Conservation (phyloP, 2,329 filamentous ascomycete genomes). For the Leptodontidium sp. region DNA sequence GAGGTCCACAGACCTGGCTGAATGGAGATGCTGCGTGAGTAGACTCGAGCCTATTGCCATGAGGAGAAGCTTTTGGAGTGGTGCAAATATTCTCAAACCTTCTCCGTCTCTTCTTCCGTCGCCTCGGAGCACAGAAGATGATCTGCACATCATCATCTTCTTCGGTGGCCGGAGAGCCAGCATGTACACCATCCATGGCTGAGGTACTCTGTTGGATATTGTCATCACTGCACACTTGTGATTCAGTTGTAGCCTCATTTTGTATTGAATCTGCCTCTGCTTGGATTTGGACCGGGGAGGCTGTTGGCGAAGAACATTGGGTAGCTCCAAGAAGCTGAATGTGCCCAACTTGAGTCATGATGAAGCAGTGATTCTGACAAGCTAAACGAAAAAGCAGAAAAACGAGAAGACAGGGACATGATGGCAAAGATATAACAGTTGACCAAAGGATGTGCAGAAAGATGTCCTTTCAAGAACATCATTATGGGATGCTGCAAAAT, state of each 20-base stretch:
- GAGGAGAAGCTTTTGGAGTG: not conserved
- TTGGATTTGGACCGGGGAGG: conserved; percentile 1
- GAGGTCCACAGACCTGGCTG: not conserved
- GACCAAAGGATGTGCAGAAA: conserved; percentile 9
- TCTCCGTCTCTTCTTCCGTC: conserved; percentile 49
- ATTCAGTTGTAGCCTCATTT: not conserved
- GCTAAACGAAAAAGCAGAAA: conserved; percentile 22
- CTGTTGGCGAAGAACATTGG: not conserved
- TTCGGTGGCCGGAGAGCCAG: conserved; percentile 35
- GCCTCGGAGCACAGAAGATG: conserved; percentile 53
- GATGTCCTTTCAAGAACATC: not conserved
- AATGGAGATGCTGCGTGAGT: conserved; percentile 4
- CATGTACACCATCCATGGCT: not conserved
- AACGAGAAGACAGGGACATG: conserved; percentile 9
- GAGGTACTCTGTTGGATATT: not conserved
- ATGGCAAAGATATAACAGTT: conserved; percentile 24
- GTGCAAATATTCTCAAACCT: conserved; percentile 28
- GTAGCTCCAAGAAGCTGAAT: conserved; percentile 14
- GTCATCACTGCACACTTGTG: not conserved
- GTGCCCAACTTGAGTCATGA: conserved; percentile 30
- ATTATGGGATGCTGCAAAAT: not conserved
- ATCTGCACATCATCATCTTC: conserved; percentile 56
- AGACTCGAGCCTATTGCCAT: conserved; percentile 22
- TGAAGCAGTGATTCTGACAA: not conserved
- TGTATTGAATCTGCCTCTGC: not conserved